phyloP scores from a whole-genome alignment of 1,284 basidiomycete genomes.

The Cutaneotrichosporon spelunceum region DNA sequence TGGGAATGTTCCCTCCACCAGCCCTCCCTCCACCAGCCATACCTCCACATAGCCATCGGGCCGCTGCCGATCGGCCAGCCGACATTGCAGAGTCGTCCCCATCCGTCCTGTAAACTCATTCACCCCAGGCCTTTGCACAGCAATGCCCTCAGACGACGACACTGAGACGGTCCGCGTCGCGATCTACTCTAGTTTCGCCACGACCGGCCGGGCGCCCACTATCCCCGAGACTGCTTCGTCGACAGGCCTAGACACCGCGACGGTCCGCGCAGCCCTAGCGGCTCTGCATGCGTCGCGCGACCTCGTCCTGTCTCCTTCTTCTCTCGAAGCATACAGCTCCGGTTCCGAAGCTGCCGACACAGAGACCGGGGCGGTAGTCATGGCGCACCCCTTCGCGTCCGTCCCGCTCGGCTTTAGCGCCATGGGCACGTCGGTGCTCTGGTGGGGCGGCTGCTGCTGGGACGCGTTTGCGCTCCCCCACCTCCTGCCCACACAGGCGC shows the following conservation, averaged over 20 bases:
- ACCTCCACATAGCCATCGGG: no score
- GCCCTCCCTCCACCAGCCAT: no score
- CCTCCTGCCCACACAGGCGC: background rate
- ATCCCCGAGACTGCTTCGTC: background rate
- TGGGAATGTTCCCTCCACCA: background rate
- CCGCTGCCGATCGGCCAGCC: background rate
- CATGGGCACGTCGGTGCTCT: conserved; percentile 7
- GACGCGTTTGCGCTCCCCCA: background rate
- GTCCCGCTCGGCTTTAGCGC: conserved; percentile 18
- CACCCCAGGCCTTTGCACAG: no score
- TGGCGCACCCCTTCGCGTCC: conserved; percentile 17
- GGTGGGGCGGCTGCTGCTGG: background rate
- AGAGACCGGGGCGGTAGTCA: background rate
- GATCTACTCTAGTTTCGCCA: conserved; percentile 5
- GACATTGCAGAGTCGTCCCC: background rate
- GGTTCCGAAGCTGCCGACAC: background rate
- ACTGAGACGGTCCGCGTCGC: conserved; percentile 12
- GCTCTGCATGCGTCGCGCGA: conserved; percentile 8
- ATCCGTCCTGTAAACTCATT: background rate
- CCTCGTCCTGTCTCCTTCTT: background rate
- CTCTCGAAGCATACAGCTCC: background rate
- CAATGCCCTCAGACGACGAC: background rate
- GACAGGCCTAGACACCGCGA: background rate
- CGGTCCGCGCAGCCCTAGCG: background rate
- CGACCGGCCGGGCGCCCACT: background rate